Base-by-base conservation (phyloP, 2,329 filamentous ascomycete genomes). In the Leptographium radiaticola region DNA sequence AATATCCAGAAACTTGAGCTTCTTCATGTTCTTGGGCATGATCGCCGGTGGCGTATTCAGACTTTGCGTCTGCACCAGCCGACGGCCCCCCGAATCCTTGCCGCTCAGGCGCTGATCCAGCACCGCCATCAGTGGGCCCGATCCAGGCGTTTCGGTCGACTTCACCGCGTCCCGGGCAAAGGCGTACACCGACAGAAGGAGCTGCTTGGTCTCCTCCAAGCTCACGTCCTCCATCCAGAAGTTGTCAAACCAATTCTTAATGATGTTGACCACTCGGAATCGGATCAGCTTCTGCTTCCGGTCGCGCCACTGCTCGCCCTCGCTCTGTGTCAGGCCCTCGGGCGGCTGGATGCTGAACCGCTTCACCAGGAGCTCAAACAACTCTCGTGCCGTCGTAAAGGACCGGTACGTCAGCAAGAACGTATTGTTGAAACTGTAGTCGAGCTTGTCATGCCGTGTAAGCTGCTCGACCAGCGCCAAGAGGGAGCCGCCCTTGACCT, bases 11-110 rank as follows among this genome's bases (percentile, higher is more conserved):
- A 98, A 97, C 69, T 97, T 98, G 62, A 98, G 79, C 70, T 96
- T 98, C 79, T 93, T 96, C 89, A 98, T 95, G 67, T 97, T 96
- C 77, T 95, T 96, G 1, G 93, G 93, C 67, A 96, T 82, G 65
- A 97, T 96, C 1, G 93, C 89, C 39, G 86, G 74, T 5, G 93
- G 91, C 1, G 87, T 86, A 58, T 87, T 84, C 62, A 84, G 84
- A 65, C 83, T 91, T 59, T 93, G 74, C 0, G 89, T 97, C 58
- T 93, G 83, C 18, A 98, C 84, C 65, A 98, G 79, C 38, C 88
- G 83, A 65, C 94, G 90, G 11, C 84, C 85, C 20, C 87, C 84
- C 16, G 86, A 86, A 60, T 97, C 93, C 65, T 94, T 89, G 55
- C 93, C 91, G 57, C 81, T 84, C 59, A 95, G 75, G 40, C 93